Base-by-base conservation (phyloP, 2,329 filamentous ascomycete species). In the Acrodontium crateriforme region DNA sequence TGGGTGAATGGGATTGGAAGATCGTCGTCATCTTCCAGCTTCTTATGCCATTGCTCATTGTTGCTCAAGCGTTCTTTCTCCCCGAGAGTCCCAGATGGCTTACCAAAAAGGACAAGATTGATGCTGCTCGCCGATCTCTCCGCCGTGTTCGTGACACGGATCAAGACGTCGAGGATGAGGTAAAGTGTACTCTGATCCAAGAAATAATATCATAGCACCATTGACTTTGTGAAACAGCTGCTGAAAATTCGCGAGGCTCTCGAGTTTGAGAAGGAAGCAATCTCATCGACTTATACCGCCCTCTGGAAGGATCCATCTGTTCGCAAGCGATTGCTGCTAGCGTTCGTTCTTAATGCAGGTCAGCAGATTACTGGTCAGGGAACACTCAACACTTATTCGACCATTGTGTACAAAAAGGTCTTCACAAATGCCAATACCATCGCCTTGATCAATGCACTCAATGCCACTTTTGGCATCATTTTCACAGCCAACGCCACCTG, bases 351-450 rank as follows among this genome's bases (percentile, higher is more conserved):
- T 52, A 81, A 81, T 47, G 63, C 74, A 24, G 75, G 75, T 24
- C 76, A 79, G 51, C 76, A 81, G 50, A 63, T 81, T 21, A 77
- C 74, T 4, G 76, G 76, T 12, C 76, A 81, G 52, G 77, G 76
- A 37, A 75, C 74, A 2, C 62, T 81, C 39, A 81, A 80, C 62
- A 67, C 68, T 3, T 81, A 81, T 61, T 75, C 69, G 12, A 77
- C 74, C n/a, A 68, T 70, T 41, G 76, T 81, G 45, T 81, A 81
- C 59, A 69, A 77, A 55, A 74, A 76, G 47, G 67, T 80, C 14
- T 81, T 75, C 60, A 62, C 56, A 14, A 62, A 54, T 29, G 56
- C 53, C 30, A 57, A 65, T 27, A 71, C 65, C 13, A 78, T 80
- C 47, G 72, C 73, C 37, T 60, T 81, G 17, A 81, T 81, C 60